A percentile compares a stretch with the other conserved stretches of the same genome.
phyloP scores from a whole-genome alignment of 208 protist genomes.

The Crithidia acanthocephali region DNA sequence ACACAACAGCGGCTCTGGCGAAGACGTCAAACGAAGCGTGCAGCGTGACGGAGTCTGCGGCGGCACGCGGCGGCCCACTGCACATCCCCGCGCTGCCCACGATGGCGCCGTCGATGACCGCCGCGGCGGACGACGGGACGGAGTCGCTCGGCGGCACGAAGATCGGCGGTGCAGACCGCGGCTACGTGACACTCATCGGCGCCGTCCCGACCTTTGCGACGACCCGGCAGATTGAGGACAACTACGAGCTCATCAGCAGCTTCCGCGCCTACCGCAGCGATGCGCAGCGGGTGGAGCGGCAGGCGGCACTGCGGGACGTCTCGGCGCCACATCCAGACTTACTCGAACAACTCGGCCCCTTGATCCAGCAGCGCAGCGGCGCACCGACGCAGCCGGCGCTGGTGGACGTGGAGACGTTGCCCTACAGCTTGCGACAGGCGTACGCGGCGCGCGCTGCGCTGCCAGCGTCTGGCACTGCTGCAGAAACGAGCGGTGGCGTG shows the following conservation, averaged over 20 bases:
- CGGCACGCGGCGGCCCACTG: too few species aligned
- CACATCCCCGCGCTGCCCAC: conserved; percentile 64
- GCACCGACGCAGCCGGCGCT: conserved; percentile 33
- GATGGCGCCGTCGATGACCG: conserved; percentile 76
- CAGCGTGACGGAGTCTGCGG: too few species aligned
- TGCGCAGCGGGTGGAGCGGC: conserved; percentile 50
- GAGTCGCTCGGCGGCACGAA: conserved; percentile 66
- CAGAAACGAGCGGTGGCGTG: not conserved
- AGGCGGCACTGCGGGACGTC: conserved; percentile 42
- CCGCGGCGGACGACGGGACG: conserved; percentile 63
- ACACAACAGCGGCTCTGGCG: too few species aligned
- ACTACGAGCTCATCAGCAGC: conserved; percentile 85
- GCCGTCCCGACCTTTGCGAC: conserved; percentile 66
- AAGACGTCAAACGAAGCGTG: too few species aligned
- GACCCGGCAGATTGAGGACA: conserved; percentile 65
- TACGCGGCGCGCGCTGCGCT: conserved; percentile 4
- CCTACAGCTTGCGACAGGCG: conserved; percentile 35
- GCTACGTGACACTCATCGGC: conserved; percentile 69
- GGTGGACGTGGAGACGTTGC: conserved; percentile 65
- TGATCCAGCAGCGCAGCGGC: conserved; percentile 27
- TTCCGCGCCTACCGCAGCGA: conserved; percentile 82
- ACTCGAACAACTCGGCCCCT: conserved; percentile 56
- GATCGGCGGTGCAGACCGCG: conserved; percentile 51
- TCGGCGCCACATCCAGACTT: conserved; percentile 78
- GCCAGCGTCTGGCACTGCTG: not conserved